These are phyloP conservation scores for Sporothrix schenckii DNA, from an alignment of 2,329 filamentous ascomycete species.

Conservation along the genomic window DNA sequence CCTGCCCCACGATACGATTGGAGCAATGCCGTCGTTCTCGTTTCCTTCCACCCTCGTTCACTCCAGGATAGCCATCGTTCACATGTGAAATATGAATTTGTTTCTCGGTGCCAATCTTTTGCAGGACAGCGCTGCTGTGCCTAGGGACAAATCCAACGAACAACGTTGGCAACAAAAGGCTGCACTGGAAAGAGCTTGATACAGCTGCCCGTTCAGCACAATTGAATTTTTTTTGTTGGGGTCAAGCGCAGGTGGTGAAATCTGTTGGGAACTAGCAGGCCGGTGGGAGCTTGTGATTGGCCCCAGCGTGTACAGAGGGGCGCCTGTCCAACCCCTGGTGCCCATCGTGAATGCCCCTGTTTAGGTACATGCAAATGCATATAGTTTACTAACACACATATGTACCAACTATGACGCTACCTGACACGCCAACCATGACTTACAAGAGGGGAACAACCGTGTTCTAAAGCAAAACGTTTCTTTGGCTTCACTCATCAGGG, in stretches of 20 bases:
- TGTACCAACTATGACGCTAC: not conserved
- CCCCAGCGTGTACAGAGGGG: not conserved
- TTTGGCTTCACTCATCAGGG: not conserved
- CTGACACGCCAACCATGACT: not conserved
- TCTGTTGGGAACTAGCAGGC: slow-evolving; percentile 33
- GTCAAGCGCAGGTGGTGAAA: slow-evolving; percentile 26
- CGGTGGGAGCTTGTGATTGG: slow-evolving; percentile 24
- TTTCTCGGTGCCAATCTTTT: not conserved
- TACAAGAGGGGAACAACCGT: not conserved
- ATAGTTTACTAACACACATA: not conserved
- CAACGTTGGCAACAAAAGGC: not conserved
- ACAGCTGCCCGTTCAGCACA: slow-evolving; percentile 5
- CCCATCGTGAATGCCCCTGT: slow-evolving; percentile 12
- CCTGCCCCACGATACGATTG: not conserved
- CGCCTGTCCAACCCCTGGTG: slow-evolving; percentile 7
- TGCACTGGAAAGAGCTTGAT: slow-evolving; percentile 7
- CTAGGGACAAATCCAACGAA: not conserved
- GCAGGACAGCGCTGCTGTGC: not conserved
- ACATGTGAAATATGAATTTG: slow-evolving; percentile 4
- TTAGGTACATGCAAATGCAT: not conserved
- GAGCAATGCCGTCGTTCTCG: not conserved
- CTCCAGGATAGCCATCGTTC: not conserved
- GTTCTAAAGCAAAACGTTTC: not conserved
- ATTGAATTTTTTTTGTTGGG: slow-evolving; percentile 31
- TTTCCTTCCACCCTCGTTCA: not conserved